Evolutionary conservation across 2,329 filamentous ascomycete species (phyloP).

Genomic region (Venturia carpophila): DNA sequence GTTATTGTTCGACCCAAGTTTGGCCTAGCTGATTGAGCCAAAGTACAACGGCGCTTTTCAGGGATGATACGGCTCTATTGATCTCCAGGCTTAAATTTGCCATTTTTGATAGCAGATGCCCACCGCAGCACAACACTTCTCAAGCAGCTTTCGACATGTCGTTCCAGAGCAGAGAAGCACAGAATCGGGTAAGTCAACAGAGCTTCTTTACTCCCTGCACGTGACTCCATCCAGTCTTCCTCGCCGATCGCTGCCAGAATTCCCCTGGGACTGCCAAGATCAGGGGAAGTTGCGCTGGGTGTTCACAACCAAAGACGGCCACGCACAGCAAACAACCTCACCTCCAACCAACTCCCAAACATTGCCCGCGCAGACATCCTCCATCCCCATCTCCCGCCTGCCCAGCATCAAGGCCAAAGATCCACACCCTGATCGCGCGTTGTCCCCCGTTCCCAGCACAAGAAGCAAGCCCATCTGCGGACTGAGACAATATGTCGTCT

Average conservation of each 20-base stretch:
- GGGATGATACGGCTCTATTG: background rate
- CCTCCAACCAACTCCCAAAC: background rate
- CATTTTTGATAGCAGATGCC: background rate
- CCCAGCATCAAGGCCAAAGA: background rate
- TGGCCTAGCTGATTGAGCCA: conserved; percentile 1
- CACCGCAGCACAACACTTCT: background rate
- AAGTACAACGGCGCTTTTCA: conserved; percentile 1
- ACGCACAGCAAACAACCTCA: background rate
- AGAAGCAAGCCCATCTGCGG: background rate
- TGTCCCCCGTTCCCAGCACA: background rate
- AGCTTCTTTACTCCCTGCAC: background rate
- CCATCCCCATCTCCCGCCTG: background rate
- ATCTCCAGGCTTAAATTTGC: background rate
- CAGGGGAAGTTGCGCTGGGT: no score
- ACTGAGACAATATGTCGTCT: conserved; percentile 16
- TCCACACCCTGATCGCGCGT: background rate
- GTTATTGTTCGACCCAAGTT: background rate
- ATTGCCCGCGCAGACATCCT: background rate
- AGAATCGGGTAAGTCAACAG: background rate
- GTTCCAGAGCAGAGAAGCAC: background rate
- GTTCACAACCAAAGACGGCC: background rate
- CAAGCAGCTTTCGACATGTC: background rate
- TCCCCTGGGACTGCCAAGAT: no score
- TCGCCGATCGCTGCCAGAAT: background rate
- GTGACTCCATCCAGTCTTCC: background rate